These are phyloP conservation scores for Lactifluus subvellereus DNA, from an alignment of 768 basidiomycete genomes.

Conservation along the genomic window DNA sequence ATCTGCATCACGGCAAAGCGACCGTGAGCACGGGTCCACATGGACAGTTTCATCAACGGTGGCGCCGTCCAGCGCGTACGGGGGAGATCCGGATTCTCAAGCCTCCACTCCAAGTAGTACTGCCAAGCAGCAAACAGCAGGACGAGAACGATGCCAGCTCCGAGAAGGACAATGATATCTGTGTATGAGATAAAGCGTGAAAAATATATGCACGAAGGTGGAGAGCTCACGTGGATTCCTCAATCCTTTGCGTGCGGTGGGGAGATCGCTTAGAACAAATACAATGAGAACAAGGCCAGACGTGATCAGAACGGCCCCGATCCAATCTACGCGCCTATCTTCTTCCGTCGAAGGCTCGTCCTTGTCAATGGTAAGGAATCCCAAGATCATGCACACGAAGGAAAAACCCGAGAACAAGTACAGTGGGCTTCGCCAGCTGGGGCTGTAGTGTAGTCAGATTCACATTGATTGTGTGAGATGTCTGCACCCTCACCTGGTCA, in stretches of 20 bases:
- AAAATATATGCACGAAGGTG: background rate
- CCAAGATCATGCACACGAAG: slow-evolving; percentile 46
- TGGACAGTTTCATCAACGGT: slow-evolving; percentile 56
- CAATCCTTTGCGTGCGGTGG: slow-evolving; percentile 57
- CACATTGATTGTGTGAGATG: background rate
- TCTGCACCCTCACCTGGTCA: slow-evolving; percentile 12
- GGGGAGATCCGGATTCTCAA: slow-evolving; percentile 17
- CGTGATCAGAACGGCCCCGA: slow-evolving; percentile 64
- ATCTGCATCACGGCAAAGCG: slow-evolving; percentile 54
- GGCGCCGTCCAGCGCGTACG: slow-evolving; percentile 40
- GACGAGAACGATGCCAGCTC: slow-evolving; percentile 54
- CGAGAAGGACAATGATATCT: slow-evolving; percentile 69
- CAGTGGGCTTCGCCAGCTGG: slow-evolving; percentile 63
- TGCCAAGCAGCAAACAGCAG: slow-evolving; percentile 63
- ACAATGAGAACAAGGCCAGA: slow-evolving; percentile 61
- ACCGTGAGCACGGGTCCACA: slow-evolving; percentile 61
- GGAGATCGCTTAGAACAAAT: slow-evolving; percentile 67
- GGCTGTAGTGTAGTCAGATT: slow-evolving; percentile 2
- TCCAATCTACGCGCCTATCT: slow-evolving; percentile 61
- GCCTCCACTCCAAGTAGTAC: slow-evolving; percentile 44
- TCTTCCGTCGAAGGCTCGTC: slow-evolving; percentile 39
- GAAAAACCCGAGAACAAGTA: slow-evolving; percentile 57
- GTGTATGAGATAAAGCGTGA: slow-evolving; percentile 25
- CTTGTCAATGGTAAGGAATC: slow-evolving; percentile 51
- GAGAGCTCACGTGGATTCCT: slow-evolving; percentile 44